phyloP scores from a whole-genome alignment of 768 basidiomycete species.

The Boletus huronensis region DNA sequence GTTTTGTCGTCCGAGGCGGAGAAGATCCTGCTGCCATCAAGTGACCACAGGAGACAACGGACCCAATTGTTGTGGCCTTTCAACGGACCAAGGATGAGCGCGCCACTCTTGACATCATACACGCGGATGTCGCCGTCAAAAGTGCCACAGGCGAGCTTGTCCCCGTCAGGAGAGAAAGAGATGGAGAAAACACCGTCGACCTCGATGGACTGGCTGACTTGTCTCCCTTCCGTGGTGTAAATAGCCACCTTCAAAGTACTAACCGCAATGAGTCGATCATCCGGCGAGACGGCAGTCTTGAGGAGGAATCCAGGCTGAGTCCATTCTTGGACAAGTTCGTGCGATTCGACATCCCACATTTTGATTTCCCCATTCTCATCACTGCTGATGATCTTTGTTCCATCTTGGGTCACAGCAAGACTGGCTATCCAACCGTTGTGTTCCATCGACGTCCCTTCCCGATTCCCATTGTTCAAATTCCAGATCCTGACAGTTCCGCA shows the following conservation, averaged over 20 bases:
- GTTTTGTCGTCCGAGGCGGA: background rate
- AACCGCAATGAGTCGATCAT: background rate
- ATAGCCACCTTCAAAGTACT: background rate
- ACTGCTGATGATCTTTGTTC: background rate
- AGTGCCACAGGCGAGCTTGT: background rate
- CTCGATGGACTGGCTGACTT: no score
- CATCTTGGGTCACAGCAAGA: slow-evolving; percentile 2
- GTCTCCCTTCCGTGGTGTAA: background rate
- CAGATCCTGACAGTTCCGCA: background rate
- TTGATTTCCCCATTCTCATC: background rate
- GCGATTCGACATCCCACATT: slow-evolving; percentile 3
- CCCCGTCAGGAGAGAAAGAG: background rate
- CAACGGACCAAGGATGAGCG: background rate
- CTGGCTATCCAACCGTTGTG: accelerated
- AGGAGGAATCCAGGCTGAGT: accelerated
- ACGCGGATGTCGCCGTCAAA: background rate
- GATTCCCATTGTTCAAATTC: background rate
- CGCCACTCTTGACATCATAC: background rate
- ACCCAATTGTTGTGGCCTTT: background rate
- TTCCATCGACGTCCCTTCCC: background rate
- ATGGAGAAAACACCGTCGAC: background rate
- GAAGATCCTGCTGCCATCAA: slow-evolving; percentile 9
- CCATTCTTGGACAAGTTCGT: background rate
- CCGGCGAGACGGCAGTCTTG: background rate
- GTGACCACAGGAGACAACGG: slow-evolving; percentile 7